A percentile compares a stretch with the other conserved stretches of the same genome.
Conservation (phyloP, 2,329 filamentous ascomycete species). For the Teratosphaeria destructans region DNA sequence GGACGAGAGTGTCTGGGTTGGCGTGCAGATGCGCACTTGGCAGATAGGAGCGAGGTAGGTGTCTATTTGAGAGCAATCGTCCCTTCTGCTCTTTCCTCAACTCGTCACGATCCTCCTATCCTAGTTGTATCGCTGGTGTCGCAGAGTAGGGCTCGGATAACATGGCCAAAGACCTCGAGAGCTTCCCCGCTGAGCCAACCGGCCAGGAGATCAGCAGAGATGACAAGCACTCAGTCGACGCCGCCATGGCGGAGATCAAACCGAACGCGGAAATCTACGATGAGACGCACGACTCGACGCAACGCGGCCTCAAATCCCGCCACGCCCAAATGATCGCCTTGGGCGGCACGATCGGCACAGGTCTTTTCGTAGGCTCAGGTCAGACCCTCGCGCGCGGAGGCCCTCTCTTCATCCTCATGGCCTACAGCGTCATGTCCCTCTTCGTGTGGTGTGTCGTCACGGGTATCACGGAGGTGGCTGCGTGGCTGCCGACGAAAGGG, state of each 20-base stretch:
- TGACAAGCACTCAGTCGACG: not conserved
- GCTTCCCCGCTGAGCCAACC: not conserved
- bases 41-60: not conserved
- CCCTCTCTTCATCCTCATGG: conserved; percentile 33
- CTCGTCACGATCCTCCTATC: not conserved
- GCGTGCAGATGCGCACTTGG: not conserved
- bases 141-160: not conserved
- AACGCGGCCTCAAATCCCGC: conserved; percentile 30
- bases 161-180: not conserved
- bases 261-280: not conserved
- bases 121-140: not conserved
- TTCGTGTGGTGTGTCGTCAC: conserved; percentile 37
- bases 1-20: not conserved
- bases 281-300: conserved; percentile 27
- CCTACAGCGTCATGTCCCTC: conserved; percentile 32
- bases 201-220: not conserved
- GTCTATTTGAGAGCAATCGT: not conserved
- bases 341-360: conserved; percentile 21
- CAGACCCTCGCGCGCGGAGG: conserved; percentile 27
- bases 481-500: conserved; percentile 48
- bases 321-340: conserved; percentile 28
- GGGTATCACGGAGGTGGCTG: conserved; percentile 45
- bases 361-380: conserved; percentile 30
- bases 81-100: not conserved
- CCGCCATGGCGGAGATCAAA: not conserved